A percentile compares a stretch with the other conserved stretches of the same genome.
Conservation (phyloP, 768 basidiomycete species). For the Strobilomyces dryophilus region DNA sequence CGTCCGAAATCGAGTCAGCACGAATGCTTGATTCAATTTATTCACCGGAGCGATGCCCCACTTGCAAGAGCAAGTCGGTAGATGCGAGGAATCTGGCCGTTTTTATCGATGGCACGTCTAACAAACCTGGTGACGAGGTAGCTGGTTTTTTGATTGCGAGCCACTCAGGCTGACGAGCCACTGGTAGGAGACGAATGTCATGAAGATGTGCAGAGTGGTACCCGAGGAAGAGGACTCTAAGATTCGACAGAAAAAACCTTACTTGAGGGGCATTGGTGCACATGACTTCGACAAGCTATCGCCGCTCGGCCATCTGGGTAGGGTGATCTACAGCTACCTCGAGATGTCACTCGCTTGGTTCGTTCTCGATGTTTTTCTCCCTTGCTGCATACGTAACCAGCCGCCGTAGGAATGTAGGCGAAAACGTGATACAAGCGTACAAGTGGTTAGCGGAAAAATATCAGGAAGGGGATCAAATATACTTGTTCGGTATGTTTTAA, state of each 20-base stretch:
- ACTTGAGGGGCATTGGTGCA: not conserved
- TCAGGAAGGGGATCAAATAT: constrained; percentile 21
- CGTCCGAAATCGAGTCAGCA: not conserved
- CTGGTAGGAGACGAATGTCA: not conserved
- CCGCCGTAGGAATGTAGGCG: constrained; percentile 2
- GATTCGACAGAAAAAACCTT: not conserved
- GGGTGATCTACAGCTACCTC: not conserved
- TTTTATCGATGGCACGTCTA: not conserved
- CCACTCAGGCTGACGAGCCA: not conserved
- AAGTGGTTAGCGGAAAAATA: not conserved
- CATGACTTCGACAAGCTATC: not conserved
- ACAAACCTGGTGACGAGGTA: not conserved
- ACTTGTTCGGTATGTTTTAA: constrained; percentile 33
- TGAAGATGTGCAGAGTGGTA: not conserved
- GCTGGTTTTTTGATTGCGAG: not conserved
- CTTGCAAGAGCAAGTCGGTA: not conserved
- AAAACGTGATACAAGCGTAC: constrained; percentile 4
- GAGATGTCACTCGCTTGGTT: constrained; percentile 5
- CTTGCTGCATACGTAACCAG: too few species aligned
- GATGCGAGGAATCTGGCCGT: not conserved
- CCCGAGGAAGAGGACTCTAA: not conserved
- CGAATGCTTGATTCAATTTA: not conserved
- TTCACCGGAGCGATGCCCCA: not conserved
- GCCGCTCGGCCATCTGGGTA: not conserved
- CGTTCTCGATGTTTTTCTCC: not conserved